Evolutionary conservation across 148 eudicot species (phyloP).

Genomic region (Cornus florida): DNA sequence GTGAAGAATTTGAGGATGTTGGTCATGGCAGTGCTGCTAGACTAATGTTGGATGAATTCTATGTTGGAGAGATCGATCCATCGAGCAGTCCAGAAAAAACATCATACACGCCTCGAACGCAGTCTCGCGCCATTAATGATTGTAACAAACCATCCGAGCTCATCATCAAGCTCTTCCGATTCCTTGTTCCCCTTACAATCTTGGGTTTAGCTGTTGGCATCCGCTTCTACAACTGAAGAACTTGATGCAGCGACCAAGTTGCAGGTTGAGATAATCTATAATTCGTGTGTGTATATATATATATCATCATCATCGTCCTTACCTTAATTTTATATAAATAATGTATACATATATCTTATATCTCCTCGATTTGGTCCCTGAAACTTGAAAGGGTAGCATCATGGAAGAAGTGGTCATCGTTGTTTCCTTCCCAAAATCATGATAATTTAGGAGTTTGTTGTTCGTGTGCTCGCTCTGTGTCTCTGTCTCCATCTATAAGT

Average conservation of each 20-base stretch:
- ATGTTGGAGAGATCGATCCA: constrained; percentile 47
- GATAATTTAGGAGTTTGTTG: too few species aligned
- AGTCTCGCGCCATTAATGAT: constrained; percentile 11
- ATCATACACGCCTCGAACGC: constrained; percentile 10
- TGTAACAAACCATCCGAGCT: constrained; percentile 14
- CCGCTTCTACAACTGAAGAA: constrained; percentile 16
- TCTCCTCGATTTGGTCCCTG: too few species aligned
- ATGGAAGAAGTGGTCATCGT: too few species aligned
- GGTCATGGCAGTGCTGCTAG: constrained; percentile 62
- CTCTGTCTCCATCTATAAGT: too few species aligned
- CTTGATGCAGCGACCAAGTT: neutral
- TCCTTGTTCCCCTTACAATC: constrained; percentile 25
- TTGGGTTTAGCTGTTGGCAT: constrained; percentile 26
- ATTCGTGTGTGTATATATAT: too few species aligned
- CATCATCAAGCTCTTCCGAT: constrained; percentile 24
- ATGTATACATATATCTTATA: too few species aligned
- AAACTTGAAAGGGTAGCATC: too few species aligned
- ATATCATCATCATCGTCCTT: too few species aligned
- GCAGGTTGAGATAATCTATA: neutral
- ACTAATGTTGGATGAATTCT: constrained; percentile 51
- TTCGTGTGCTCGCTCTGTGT: too few species aligned
- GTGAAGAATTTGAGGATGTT: constrained; percentile 56
- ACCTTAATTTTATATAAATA: too few species aligned
- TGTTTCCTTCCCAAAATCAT: too few species aligned
- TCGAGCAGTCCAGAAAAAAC: constrained; percentile 17